phyloP scores from a whole-genome alignment of 805 yeast species.

The Zygoascus flipseniorum region DNA sequence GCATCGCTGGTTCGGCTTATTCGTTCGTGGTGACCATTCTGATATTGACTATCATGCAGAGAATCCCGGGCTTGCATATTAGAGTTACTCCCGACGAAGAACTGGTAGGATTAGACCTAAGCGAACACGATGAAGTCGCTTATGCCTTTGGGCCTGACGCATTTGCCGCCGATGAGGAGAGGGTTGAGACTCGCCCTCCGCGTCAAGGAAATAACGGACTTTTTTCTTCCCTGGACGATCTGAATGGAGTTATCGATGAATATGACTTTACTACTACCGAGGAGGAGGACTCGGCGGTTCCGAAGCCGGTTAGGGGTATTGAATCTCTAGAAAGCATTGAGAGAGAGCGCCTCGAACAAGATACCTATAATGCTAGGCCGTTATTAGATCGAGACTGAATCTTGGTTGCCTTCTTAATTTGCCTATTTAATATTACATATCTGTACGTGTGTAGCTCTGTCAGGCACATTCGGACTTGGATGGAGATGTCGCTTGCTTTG shows the following conservation, averaged over 20 bases:
- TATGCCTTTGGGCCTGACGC: slow-evolving; percentile 28
- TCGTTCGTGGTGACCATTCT: slow-evolving; percentile 65
- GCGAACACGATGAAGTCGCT: slow-evolving; percentile 87
- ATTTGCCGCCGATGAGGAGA: not conserved
- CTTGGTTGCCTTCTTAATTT: not conserved
- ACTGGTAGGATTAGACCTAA: slow-evolving; percentile 76
- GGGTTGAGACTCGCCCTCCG: not conserved
- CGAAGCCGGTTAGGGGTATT: not conserved
- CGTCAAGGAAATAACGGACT: not conserved
- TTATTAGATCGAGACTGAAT: not conserved
- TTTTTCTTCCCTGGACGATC: not conserved
- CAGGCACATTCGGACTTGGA: too few species aligned
- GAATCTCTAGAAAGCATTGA: not conserved
- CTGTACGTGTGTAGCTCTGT: too few species aligned
- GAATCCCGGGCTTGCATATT: slow-evolving; percentile 70
- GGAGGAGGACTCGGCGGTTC: not conserved
- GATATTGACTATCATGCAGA: slow-evolving; percentile 58
- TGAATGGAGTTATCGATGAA: slow-evolving; percentile 6
- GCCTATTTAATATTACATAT: too few species aligned
- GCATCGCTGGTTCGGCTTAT: slow-evolving; percentile 64
- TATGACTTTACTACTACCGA: not conserved
- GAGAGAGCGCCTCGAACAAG: not conserved
- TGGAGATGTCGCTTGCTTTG: too few species aligned
- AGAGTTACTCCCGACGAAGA: slow-evolving; percentile 85
- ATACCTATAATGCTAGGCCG: not conserved